Base-by-base conservation (phyloP, 1,284 basidiomycete genomes). In the Ceratobasidium sp. region DNA sequence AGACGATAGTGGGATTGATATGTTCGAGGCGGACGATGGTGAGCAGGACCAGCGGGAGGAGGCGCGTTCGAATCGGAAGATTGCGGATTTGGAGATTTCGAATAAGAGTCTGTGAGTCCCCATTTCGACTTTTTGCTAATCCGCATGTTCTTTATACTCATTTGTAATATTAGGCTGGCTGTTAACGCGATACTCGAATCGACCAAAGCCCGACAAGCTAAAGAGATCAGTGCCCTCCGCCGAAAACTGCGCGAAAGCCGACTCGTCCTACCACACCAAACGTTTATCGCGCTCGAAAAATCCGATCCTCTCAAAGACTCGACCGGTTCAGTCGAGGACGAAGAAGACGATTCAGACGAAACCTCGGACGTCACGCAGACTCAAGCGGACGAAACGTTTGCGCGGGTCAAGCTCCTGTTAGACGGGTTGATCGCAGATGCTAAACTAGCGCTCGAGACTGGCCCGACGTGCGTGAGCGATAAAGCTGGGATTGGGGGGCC, bases 81-180 rank as follows among this genome's bases (percentile, higher is more conserved):
- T 95, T 79, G 93, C 91, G 17, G 93, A 95, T 84, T 86, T 95
- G 23, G 93, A 95, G 84, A 95, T 95, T 81, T 92, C 93, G 12
- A 95, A 94, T 83, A 88, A 89, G 54, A 95, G 94, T 5, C 87
- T 95, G 28, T 79, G 64, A 54, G 80, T 78, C 3, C 62, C 12
- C 6, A n/a, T 52, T 46, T 12, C 28, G 20, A 12, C 13, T 50
- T 28, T 46, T 33, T 33, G 33, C 33, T 33, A 33, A 33, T 33
- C 33, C 33, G 33, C 2, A 33, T 33, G 33, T 4, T 33, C 33
- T 33, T 33, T 33, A 33, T 33, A 33, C 33, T 33, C 4, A 33
- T 33, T 77, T 44, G 28, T 3, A 48, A n/a, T 54, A 5, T n/a
- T 26, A 80, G 80, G 38, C 86, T 95, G 62, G 89, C 90, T 2